Conservation (phyloP, 2,329 filamentous ascomycete genomes). For the Rasamsonia emersonii region DNA sequence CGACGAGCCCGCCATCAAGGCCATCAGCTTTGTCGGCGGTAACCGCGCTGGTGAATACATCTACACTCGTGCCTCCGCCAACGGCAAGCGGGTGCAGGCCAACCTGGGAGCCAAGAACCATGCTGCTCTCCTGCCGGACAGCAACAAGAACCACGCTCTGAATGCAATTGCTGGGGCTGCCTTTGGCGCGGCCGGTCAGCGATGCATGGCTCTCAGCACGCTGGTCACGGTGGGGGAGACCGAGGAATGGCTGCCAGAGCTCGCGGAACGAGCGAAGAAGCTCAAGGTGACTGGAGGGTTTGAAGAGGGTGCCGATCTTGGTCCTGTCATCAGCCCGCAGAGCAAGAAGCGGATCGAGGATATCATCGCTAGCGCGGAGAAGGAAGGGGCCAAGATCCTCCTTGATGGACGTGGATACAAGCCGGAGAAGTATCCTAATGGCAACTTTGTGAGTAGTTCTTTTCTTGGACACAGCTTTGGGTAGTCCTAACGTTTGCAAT, state of each 20-base stretch:
- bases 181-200: conserved; percentile 58
- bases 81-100: conserved; percentile 58
- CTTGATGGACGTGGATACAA: conserved; percentile 52
- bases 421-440: conserved; percentile 53
- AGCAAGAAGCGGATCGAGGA: conserved; percentile 52
- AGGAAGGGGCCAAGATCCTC: conserved; percentile 53
- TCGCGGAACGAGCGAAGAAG: conserved; percentile 52
- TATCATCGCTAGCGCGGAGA: conserved; percentile 51
- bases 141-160: conserved; percentile 57
- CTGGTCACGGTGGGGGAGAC: conserved; percentile 55
- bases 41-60: conserved; percentile 61
- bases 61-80: conserved; percentile 51
- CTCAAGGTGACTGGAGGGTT: conserved; percentile 54
- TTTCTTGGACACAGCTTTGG: conserved; percentile 41
- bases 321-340: conserved; percentile 52
- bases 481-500: conserved; percentile 1
- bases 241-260: conserved; percentile 53
- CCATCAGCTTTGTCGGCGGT: conserved; percentile 56
- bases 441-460: conserved; percentile 57
- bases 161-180: conserved; percentile 59
- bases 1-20: conserved; percentile 57
- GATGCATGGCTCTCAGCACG: conserved; percentile 59
- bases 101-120: conserved; percentile 63
- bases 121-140: conserved; percentile 55
- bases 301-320: conserved; percentile 52